Evolutionary conservation across 2,329 filamentous ascomycete species (phyloP), one percentile per base, ranked within the genome.

Genomic region (Penicillium sp.): DNA sequence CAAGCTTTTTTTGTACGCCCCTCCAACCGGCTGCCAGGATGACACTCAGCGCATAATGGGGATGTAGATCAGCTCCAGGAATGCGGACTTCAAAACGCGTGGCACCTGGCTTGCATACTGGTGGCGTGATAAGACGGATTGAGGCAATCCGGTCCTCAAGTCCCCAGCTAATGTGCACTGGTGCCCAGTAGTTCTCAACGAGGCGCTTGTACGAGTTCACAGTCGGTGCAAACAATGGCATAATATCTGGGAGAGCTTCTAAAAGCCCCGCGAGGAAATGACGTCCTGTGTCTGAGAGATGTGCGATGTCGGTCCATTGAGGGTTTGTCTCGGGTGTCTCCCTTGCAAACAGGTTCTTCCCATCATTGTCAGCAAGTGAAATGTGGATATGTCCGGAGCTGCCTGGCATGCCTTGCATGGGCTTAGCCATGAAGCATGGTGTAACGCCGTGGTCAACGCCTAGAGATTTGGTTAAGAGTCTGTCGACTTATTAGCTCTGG

Each of bases 111-210:
- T 96, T 91, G 34, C 93, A 87, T 27, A 97, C 82, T 0, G 93
- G 92, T 13, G 93, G 92, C 0, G 90, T 85, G 60, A 97, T 96
- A 32, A 97, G 76, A 18, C 93, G 84, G 60, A 97, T 88, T 0
- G 89, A 94, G 0, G 93, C 92, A 18, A 91, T 91, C 58, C 93
- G 89, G 73, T 97, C 92, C 73, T 97, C 93, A 4, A 96, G 78
- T 0, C 93, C 93, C 93, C 93, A 97, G 0, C 90, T 96, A 0
- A 97, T 92, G 0, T 92, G 96, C 3, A 97, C 92, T 0, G 93
- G 93, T 0, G 93, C 93, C 93, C 93, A 97, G 76, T 96, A 97
- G 77, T 97, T 97, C 78, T 97, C 93, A 3, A 97, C 93, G 0
- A 97, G 82, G 3, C 93, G 87, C 78, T 97, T 97, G 80, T 97